phyloP scores from a whole-genome alignment of 1,284 basidiomycete species.

The Tilletia walkeri region DNA sequence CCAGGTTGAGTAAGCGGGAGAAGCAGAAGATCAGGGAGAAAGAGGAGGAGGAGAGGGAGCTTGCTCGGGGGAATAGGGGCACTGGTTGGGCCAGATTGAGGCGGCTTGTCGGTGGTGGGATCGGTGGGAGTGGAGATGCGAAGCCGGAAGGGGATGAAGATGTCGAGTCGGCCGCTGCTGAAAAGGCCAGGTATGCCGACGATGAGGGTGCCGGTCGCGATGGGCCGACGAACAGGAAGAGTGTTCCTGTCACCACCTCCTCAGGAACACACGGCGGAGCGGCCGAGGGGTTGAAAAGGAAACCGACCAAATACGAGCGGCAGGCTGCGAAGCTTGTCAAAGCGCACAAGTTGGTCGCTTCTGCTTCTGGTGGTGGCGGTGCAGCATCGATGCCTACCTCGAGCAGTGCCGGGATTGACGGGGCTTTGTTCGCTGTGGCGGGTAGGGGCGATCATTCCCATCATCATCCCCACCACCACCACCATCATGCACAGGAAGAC shows the following conservation, averaged over 20 bases:
- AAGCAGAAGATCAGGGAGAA: slow-evolving; percentile 15
- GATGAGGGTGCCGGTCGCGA: slow-evolving; percentile 24
- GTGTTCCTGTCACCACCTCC: slow-evolving; percentile 51
- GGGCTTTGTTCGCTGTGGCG: background rate
- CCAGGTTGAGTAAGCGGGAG: slow-evolving; percentile 15
- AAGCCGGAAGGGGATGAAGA: background rate
- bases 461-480: background rate
- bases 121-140: background rate
- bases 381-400: background rate
- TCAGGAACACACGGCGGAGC: slow-evolving; percentile 36
- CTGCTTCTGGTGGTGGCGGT: background rate
- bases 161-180: background rate
- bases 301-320: slow-evolving; percentile 46
- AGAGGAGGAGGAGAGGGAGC: slow-evolving; percentile 27
- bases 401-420: background rate
- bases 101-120: slow-evolving; percentile 20
- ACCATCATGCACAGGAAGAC: slow-evolving; percentile 23
- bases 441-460: no score
- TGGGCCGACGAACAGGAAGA: slow-evolving; percentile 52
- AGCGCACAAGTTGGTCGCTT: slow-evolving; percentile 41
- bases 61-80: background rate
- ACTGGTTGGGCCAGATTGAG: slow-evolving; percentile 50
- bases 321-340: slow-evolving; percentile 47
- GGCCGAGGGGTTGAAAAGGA: slow-evolving; percentile 29
- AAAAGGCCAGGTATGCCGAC: background rate